These are phyloP conservation scores for Rachicladosporium sp. DNA, from an alignment of 2,329 filamentous ascomycete genomes.

Conservation along the genomic window DNA sequence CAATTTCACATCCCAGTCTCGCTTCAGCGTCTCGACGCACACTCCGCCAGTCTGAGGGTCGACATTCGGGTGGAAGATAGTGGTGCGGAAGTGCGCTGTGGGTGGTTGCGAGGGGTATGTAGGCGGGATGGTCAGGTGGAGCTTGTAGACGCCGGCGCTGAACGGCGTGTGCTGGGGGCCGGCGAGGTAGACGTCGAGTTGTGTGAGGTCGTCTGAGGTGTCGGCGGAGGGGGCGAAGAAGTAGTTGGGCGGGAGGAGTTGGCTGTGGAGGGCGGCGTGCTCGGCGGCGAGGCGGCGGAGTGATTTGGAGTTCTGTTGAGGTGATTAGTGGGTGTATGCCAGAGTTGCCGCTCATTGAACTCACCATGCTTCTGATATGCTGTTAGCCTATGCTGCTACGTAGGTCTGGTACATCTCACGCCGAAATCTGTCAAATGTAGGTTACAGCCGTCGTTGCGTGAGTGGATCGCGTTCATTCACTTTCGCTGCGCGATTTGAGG, in stretches of 20 bases:
- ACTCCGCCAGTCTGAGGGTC: slow-evolving; percentile 50
- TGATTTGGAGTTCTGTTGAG: slow-evolving; percentile 33
- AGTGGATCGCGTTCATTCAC: too few species aligned
- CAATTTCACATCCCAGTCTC: slow-evolving; percentile 47
- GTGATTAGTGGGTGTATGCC: not conserved
- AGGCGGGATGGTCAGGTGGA: slow-evolving; percentile 47
- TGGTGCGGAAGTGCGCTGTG: slow-evolving; percentile 48
- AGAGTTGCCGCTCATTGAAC: slow-evolving; percentile 15
- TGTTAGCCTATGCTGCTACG: too few species aligned
- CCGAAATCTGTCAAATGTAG: too few species aligned
- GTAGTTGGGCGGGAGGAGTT: slow-evolving; percentile 48
- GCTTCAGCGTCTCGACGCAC: slow-evolving; percentile 53
- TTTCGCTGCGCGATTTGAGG: too few species aligned
- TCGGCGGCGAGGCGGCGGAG: slow-evolving; percentile 49
- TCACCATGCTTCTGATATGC: too few species aligned
- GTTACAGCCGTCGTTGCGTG: too few species aligned
- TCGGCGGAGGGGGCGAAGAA: slow-evolving; percentile 36
- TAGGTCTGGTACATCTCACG: too few species aligned
- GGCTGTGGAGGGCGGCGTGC: slow-evolving; percentile 43
- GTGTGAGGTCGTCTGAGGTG: slow-evolving; percentile 42
- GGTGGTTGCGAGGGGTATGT: slow-evolving; percentile 42
- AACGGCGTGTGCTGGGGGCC: slow-evolving; percentile 51
- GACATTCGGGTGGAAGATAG: slow-evolving; percentile 54
- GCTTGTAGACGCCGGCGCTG: slow-evolving; percentile 44
- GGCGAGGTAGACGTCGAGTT: slow-evolving; percentile 45